Percentiles rank a stretch among this genome's conserved stretches.
These are phyloP conservation scores for Alliaria petiolata DNA, from an alignment of 345 rosid genomes.

Conservation along the genomic window DNA sequence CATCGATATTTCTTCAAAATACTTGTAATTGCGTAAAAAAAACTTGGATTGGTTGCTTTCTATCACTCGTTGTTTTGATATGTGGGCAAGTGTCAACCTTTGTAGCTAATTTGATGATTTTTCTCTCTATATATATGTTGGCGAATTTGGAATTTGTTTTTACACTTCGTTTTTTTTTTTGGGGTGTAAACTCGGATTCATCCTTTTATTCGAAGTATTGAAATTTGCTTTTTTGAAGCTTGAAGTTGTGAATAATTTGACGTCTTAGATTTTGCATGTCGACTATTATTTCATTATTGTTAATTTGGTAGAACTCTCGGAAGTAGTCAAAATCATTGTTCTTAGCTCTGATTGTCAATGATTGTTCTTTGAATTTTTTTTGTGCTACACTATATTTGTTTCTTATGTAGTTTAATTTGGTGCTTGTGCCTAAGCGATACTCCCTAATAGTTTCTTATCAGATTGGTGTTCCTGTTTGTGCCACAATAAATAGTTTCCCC, in stretches of 20 bases:
- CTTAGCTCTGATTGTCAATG: no score
- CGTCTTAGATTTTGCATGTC: no score
- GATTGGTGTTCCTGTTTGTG: background rate
- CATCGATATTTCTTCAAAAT: background rate
- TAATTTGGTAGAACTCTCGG: no score
- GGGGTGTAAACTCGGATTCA: background rate
- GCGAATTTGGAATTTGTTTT: background rate
- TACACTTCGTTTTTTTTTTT: background rate
- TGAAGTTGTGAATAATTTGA: background rate
- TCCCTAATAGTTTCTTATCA: background rate
- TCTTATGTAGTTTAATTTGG: no score
- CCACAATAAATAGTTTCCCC: background rate
- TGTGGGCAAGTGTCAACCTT: background rate
- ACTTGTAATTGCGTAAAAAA: background rate
- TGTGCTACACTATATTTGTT: no score
- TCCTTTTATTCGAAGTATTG: background rate
- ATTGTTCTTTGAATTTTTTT: no score
- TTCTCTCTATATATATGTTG: background rate
- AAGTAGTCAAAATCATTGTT: no score
- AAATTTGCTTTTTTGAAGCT: background rate
- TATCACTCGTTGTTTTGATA: background rate
- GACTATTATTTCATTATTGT: no score
- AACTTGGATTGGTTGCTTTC: background rate
- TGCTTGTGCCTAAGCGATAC: no score
- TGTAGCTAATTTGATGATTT: background rate